A percentile compares a stretch with the other conserved stretches of the same genome.
Evolutionary conservation across 2,329 filamentous ascomycete genomes (phyloP).

Genomic region (Botryotinia globosa): DNA sequence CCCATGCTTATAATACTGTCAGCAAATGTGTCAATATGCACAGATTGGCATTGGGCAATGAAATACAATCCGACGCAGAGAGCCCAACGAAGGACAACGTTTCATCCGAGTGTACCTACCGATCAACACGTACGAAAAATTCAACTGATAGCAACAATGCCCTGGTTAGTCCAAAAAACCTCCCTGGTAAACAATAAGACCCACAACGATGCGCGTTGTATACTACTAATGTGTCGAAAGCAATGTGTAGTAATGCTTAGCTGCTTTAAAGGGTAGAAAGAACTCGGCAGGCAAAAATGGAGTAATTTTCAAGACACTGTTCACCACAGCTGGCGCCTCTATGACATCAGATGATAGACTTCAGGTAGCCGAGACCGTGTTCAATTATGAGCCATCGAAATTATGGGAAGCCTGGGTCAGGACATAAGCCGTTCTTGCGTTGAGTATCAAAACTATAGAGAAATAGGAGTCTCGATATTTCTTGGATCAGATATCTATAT

Average conservation of each 20-base stretch:
- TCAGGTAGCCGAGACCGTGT: neutral
- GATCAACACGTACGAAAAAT: neutral
- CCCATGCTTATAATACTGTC: neutral
- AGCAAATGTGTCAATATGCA: neutral
- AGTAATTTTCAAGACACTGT: too few species aligned
- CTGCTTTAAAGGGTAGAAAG: too few species aligned
- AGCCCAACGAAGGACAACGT: neutral
- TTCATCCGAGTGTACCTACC: neutral
- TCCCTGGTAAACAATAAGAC: neutral
- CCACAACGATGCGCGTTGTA: neutral
- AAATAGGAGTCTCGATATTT: neutral
- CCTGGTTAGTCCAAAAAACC: neutral
- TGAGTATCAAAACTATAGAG: neutral
- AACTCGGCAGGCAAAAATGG: too few species aligned
- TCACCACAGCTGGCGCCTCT: too few species aligned
- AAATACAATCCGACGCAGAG: neutral
- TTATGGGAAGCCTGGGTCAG: neutral
- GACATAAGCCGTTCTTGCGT: neutral
- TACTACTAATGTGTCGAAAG: too few species aligned
- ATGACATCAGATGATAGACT: neutral
- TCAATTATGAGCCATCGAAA: neutral
- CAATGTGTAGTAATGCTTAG: too few species aligned
- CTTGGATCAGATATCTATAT: neutral
- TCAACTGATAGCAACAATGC: neutral
- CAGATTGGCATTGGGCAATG: neutral